Percentiles rank a stretch among this genome's conserved stretches.
Evolutionary conservation across 2,329 filamentous ascomycete genomes (phyloP).

Genomic region (Exserohilum turcica): DNA sequence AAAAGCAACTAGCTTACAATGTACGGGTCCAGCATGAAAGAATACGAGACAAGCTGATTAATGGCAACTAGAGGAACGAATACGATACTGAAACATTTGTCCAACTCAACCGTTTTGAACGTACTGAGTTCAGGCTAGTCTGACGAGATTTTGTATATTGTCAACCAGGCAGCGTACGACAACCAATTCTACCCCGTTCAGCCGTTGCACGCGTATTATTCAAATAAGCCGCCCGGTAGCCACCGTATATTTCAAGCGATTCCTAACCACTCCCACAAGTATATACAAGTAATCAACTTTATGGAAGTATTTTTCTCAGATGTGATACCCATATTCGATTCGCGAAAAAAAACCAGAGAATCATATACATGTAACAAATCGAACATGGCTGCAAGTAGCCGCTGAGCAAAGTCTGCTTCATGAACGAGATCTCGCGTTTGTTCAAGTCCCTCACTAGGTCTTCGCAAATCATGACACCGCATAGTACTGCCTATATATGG

Average conservation of each 20-base stretch:
- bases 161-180: slow-evolving; percentile 64
- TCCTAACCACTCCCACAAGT: too few relatives aligned
- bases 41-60: slow-evolving; percentile 47
- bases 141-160: slow-evolving; percentile 36
- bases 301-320: too few relatives aligned
- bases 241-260: slow-evolving; percentile 48
- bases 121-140: slow-evolving; percentile 29
- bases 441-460: too few relatives aligned
- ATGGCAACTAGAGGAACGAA: slow-evolving; percentile 48
- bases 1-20: slow-evolving; percentile 52
- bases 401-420: too few relatives aligned
- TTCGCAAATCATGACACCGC: too few relatives aligned
- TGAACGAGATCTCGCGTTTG: too few relatives aligned
- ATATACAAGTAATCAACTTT: too few relatives aligned
- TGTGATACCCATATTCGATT: too few relatives aligned
- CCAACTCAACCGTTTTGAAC: background rate
- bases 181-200: slow-evolving; percentile 65
- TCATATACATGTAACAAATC: too few relatives aligned
- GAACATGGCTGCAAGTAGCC: too few relatives aligned
- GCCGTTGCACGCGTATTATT: slow-evolving; percentile 60
- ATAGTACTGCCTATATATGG: too few relatives aligned
- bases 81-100: slow-evolving; percentile 39
- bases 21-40: slow-evolving; percentile 47
- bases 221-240: slow-evolving; percentile 55
- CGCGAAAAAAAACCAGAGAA: too few relatives aligned